Conservation (phyloP, 352 stramenopile species). For the Pythium oligandrum region DNA sequence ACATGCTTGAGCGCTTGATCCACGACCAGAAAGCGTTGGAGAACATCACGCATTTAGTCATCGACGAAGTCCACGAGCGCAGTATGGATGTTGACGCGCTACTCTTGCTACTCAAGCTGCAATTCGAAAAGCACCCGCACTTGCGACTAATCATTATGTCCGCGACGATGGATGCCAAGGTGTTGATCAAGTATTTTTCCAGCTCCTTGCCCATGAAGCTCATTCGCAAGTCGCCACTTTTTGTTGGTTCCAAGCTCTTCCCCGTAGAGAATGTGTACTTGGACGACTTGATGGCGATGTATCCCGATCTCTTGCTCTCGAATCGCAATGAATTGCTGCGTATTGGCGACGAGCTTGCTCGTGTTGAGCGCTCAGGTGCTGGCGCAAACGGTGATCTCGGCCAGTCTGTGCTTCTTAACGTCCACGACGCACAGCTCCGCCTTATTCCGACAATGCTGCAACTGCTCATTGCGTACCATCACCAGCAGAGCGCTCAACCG, state of each 20-base stretch:
- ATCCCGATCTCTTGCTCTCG: slow-evolving; percentile 30
- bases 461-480: slow-evolving; percentile 43
- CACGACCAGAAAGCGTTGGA: slow-evolving; percentile 87
- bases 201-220: slow-evolving; percentile 48
- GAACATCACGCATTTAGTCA: slow-evolving; percentile 92
- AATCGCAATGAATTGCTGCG: slow-evolving; percentile 39
- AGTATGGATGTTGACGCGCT: slow-evolving; percentile 96
- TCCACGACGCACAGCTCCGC: slow-evolving; percentile 60
- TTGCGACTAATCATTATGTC: slow-evolving; percentile 95
- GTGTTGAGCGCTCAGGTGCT: slow-evolving; percentile 17
- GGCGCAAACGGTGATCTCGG: slow-evolving; percentile 46
- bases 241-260: slow-evolving; percentile 79
- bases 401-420: slow-evolving; percentile 40
- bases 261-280: slow-evolving; percentile 65
- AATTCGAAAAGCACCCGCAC: slow-evolving; percentile 53
- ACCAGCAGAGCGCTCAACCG: slow-evolving; percentile 19
- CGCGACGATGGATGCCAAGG: slow-evolving; percentile 92
- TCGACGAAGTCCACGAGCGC: slow-evolving; percentile 95
- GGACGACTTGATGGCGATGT: slow-evolving; percentile 37
- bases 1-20: slow-evolving; percentile 94
- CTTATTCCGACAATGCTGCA: slow-evolving; percentile 57
- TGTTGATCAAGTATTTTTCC: slow-evolving; percentile 88
- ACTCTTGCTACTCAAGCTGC: slow-evolving; percentile 86
- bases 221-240: slow-evolving; percentile 54
- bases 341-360: slow-evolving; percentile 36